Percentiles rank a stretch among this genome's conserved stretches.
phyloP scores from a whole-genome alignment of 768 basidiomycete genomes.

The Termitomyces sp. region DNA sequence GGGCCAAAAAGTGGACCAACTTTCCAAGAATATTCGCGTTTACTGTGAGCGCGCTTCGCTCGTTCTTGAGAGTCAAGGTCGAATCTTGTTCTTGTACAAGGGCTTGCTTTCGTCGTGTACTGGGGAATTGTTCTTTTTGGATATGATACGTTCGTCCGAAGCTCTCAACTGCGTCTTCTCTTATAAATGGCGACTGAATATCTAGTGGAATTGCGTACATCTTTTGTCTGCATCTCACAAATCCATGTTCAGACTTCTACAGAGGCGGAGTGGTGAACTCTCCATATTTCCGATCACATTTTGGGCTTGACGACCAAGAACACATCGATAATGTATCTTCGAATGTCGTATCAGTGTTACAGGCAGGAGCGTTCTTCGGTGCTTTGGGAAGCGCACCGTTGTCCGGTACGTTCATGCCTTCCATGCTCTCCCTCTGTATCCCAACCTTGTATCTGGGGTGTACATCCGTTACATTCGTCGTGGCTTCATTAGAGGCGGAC shows the following conservation, averaged over 20 bases:
- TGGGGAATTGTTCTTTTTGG: constrained; percentile 20
- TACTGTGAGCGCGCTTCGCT: constrained; percentile 9
- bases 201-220: constrained; percentile 17
- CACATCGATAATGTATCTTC: constrained; percentile 52
- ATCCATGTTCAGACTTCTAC: not conserved
- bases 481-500: not conserved
- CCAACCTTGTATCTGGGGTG: not conserved
- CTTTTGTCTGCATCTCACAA: not conserved
- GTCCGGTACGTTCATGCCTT: constrained; percentile 37
- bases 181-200: not conserved
- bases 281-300: constrained; percentile 53
- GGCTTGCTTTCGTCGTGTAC: constrained; percentile 19
- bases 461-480: not conserved
- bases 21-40: constrained; percentile 17
- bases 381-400: constrained; percentile 61
- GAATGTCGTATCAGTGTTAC: constrained; percentile 83
- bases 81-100: not conserved
- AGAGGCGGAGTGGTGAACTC: constrained; percentile 21
- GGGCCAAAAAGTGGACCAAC: not conserved
- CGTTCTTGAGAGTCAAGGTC: not conserved
- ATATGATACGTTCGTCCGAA: constrained; percentile 18
- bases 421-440: not conserved
- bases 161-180: not conserved
- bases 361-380: constrained; percentile 87
- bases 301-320: constrained; percentile 42